Evolutionary conservation across 306 rosid genomes (phyloP), one percentile per base, ranked within the genome.

Genomic region (Glycine soja): DNA sequence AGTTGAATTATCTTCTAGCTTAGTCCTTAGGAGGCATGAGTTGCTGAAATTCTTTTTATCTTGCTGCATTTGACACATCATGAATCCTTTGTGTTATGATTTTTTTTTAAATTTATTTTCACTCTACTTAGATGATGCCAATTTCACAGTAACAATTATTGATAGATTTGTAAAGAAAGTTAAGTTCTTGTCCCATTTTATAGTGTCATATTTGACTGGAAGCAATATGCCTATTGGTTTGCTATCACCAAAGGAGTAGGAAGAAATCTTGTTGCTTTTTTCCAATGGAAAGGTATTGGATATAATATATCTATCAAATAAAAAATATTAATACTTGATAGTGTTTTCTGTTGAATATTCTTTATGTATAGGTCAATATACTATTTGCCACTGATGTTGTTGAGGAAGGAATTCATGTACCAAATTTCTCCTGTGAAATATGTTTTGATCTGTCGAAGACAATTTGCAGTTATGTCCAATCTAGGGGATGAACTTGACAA

Each of bases 331-430:
- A 46, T 18, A 2, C 62, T 46, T 45, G 63, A 36, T 57, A 68
- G 18, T 61, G 66, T 52, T 77, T 53, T 61, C 73, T 87, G 53
- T 52, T 52, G 45, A 67, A 14, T 72, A 82, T 75, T 46, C 72
- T 78, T 84, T 74, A 30, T 52, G 54, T 77, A 76, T 74, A 91
- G 97, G 86, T 91, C 80, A 91, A 91, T 86, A 77, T 91, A 78
- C 86, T 91, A 78, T 85, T 91, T 84, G 77, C 94, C 75, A 91
- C 94, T 59, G 94, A 90, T 72, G 89, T 91, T 77, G 91, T 91
- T 75, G 94, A 91, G 84, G 97, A 90, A 85, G 97, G 97, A 85
- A 89, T 91, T 80, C 91, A 90, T 69, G 91, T 90, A 43, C 90
- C 90, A 54, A 86, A 90, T 71, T 91, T 92, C 86, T 87, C 97